phyloP scores from a whole-genome alignment of 2,329 filamentous ascomycete species.

The Knoxdaviesia proteae region DNA sequence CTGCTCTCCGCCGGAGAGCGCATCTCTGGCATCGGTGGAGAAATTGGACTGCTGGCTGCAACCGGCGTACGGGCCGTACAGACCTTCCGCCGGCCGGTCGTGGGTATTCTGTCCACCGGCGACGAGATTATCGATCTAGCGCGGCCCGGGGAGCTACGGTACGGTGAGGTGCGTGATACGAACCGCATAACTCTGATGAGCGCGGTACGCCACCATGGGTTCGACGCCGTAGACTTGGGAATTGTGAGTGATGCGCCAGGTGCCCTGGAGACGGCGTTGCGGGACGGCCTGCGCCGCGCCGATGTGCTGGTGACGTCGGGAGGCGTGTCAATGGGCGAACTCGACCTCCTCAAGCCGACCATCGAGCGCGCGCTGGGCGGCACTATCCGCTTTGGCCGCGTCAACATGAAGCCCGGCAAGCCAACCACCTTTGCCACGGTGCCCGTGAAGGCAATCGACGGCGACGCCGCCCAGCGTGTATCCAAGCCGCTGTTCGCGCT shows the following conservation, averaged over 20 bases:
- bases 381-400: constrained; percentile 87
- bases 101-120: constrained; percentile 82
- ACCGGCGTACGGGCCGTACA: constrained; percentile 54
- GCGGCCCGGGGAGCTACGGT: constrained; percentile 35
- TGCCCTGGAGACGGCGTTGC: constrained; percentile 56
- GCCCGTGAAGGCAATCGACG: constrained; percentile 28
- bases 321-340: constrained; percentile 93
- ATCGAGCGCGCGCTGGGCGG: constrained; percentile 79
- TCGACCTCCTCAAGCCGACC: constrained; percentile 89
- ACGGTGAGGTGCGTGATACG: constrained; percentile 82
- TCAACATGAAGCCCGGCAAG: constrained; percentile 96
- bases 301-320: constrained; percentile 83
- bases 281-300: constrained; percentile 49
- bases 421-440: constrained; percentile 92
- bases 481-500: constrained; percentile 67
- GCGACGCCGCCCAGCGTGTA: constrained; percentile 33
- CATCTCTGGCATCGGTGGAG: constrained; percentile 74
- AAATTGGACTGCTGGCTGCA: constrained; percentile 74
- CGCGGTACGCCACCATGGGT: constrained; percentile 53
- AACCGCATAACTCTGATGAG: constrained; percentile 78
- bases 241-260: constrained; percentile 60
- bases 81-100: constrained; percentile 53
- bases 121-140: constrained; percentile 77
- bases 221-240: constrained; percentile 63
- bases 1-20: constrained; percentile 61